Evolutionary conservation across 129 eudicot species (phyloP).

Genomic region (Ambrosia trifida): DNA sequence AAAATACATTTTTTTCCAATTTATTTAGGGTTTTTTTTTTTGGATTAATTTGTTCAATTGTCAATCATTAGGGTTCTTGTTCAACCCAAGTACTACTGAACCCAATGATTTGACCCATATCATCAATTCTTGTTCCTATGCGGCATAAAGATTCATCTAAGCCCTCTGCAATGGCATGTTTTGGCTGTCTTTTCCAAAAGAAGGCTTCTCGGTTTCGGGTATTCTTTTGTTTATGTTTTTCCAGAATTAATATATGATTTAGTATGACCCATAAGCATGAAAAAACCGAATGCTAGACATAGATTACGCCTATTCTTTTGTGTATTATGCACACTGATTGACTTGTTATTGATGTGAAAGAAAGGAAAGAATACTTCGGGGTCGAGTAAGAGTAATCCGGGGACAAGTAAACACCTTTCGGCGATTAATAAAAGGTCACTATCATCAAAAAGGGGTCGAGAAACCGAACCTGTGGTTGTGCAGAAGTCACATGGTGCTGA

Average conservation of each 20-base stretch:
- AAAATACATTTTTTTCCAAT: not conserved
- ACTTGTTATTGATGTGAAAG: constrained; percentile 27
- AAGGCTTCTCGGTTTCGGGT: constrained; percentile 49
- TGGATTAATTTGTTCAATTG: constrained; percentile 21
- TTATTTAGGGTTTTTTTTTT: constrained; percentile 18
- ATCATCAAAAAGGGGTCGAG: constrained; percentile 21
- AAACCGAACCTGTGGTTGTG: constrained; percentile 2
- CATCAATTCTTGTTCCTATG: not conserved
- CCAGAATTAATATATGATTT: not conserved
- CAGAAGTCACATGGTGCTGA: constrained; percentile 40
- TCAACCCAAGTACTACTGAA: constrained; percentile 25
- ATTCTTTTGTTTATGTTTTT: not conserved
- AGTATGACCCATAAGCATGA: constrained; percentile 7
- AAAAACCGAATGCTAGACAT: not conserved
- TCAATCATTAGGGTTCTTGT: constrained; percentile 36
- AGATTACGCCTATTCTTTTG: not conserved
- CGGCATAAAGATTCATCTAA: constrained; percentile 2
- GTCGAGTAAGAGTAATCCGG: constrained; percentile 23
- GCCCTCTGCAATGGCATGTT: constrained; percentile 48
- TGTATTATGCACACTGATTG: not conserved
- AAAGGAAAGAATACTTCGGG: constrained; percentile 37
- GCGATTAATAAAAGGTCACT: constrained; percentile 20
- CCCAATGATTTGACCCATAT: constrained; percentile 26
- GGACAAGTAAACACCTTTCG: constrained; percentile 18
- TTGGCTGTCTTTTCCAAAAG: constrained; percentile 51